These are phyloP conservation scores for Hanseniaspora singularis DNA, from an alignment of 805 yeast species.

Conservation along the genomic window DNA sequence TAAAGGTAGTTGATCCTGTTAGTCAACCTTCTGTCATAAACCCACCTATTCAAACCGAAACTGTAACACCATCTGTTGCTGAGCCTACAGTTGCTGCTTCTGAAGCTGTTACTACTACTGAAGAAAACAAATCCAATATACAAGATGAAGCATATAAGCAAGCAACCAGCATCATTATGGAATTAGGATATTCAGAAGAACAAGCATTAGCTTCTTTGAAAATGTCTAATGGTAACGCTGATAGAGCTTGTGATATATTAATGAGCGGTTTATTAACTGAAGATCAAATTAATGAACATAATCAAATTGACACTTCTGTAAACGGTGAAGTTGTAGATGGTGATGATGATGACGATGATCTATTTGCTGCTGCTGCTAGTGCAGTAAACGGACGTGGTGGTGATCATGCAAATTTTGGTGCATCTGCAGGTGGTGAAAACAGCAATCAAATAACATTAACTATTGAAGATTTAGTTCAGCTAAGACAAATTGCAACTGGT, in stretches of 20 bases:
- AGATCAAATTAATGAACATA: conserved; percentile 21
- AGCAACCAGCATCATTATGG: conserved; percentile 73
- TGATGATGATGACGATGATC: conserved; percentile 29
- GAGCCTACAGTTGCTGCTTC: conserved; percentile 24
- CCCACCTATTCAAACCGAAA: conserved; percentile 15
- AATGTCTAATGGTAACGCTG: conserved; percentile 95
- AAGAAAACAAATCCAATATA: conserved; percentile 15
- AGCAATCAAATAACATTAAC: conserved; percentile 34
- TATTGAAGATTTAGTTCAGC: conserved; percentile 38
- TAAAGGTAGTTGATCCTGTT: conserved; percentile 23
- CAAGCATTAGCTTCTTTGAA: conserved; percentile 84
- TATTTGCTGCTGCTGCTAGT: conserved; percentile 33
- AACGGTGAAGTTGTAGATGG: conserved; percentile 24
- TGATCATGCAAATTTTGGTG: conserved; percentile 24
- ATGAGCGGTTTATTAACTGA: conserved; percentile 57
- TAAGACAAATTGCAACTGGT: conserved; percentile 67
- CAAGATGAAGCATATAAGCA: conserved; percentile 33
- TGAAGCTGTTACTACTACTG: conserved; percentile 15
- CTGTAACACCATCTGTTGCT: conserved; percentile 19
- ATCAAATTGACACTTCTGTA: conserved; percentile 17
- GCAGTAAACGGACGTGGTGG: conserved; percentile 2
- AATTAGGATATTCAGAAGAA: conserved; percentile 86
- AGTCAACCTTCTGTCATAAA: conserved; percentile 20
- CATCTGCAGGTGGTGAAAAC: conserved; percentile 22
- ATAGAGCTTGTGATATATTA: conserved; percentile 91